Evolutionary conservation across 2,329 filamentous ascomycete species (phyloP), one percentile per base, ranked within the genome.

Genomic region (Magnaporthiopsis rhizophila): DNA sequence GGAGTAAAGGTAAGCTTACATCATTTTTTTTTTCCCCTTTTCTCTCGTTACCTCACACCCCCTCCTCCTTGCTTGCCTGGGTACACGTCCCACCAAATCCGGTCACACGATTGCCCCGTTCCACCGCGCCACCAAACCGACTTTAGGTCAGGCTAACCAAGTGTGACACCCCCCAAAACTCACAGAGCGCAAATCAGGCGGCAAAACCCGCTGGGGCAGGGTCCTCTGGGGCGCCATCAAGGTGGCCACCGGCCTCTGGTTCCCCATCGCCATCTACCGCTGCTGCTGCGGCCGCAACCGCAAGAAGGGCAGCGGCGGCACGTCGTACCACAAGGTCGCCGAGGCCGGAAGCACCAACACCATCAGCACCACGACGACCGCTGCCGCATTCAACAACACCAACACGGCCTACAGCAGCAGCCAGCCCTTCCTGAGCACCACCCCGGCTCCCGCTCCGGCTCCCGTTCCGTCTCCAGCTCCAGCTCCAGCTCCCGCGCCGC

Each of bases 241-340:
- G 58, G 58, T 60, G 13, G 58, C 28, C 28, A 32, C 58, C 32
- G 21, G 21, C 58, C 58, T 60, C 28, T 60, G 58, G 58, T n/a
- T 60, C 58, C 58, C 58, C 58, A 60, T 60, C 30, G 11, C 11
- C 30, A 60, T 60, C 32, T 60, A 60, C 30, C 58, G 58, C 28
- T 24, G 26, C 58, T 38, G 30, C 9, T 60, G 58, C 32, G 58
- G 58, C 58, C 28, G 32, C 26, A 32, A 36, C 21, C 26, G 30
- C 28, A 32, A 32, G 58, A 32, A 28, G 58, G 28, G 26, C 58
- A 60, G 8, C 30, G 58, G 58, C 32, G 58, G 58, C 4, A 60
- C 28, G 2, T n/a, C n/a, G 8, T 60, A 60, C 58, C n/a, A 38
- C 28, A 60, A 60, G 32, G 13, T 60, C 21, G 58, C 30, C 26